Evolutionary conservation across 768 basidiomycete genomes (phyloP).

Genomic region (Mrakia hoshinonis): DNA sequence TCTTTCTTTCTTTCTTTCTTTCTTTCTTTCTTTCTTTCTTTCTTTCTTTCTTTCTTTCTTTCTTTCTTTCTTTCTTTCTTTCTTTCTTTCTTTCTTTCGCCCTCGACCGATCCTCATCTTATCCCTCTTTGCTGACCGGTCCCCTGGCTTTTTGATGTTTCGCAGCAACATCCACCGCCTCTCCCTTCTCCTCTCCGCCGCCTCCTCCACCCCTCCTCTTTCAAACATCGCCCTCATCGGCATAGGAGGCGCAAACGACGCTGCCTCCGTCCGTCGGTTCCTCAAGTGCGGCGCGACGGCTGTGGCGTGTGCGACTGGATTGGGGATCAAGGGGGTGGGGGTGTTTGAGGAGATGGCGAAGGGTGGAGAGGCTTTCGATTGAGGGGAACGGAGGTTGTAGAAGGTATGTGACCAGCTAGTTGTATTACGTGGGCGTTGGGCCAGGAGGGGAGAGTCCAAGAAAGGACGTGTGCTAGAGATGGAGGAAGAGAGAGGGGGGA

Average conservation of each 20-base stretch:
- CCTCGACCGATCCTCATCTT: neutral
- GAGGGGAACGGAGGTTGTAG: neutral
- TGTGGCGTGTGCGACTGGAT: constrained; percentile 56
- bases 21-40: no score
- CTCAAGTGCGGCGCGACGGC: constrained; percentile 61
- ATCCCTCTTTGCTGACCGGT: neutral
- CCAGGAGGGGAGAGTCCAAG: no score
- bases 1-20: no score
- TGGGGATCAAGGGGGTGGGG: constrained; percentile 45
- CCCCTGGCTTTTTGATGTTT: neutral
- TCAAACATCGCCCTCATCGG: constrained; percentile 57
- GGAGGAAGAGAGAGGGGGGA: no score
- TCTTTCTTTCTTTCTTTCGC: no score
- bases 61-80: no score
- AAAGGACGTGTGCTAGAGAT: no score
- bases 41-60: no score
- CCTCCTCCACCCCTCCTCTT: constrained; percentile 45
- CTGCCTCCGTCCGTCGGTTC: constrained; percentile 59
- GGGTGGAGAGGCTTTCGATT: neutral
- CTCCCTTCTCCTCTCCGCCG: constrained; percentile 46
- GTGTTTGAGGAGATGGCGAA: constrained; percentile 40
- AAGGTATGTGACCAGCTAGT: no score
- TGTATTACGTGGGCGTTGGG: no score
- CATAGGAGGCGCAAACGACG: constrained; percentile 67
- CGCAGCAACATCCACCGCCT: constrained; percentile 46